phyloP scores from a whole-genome alignment of 345 rosid genomes.

The Rubroshorea leprosula region DNA sequence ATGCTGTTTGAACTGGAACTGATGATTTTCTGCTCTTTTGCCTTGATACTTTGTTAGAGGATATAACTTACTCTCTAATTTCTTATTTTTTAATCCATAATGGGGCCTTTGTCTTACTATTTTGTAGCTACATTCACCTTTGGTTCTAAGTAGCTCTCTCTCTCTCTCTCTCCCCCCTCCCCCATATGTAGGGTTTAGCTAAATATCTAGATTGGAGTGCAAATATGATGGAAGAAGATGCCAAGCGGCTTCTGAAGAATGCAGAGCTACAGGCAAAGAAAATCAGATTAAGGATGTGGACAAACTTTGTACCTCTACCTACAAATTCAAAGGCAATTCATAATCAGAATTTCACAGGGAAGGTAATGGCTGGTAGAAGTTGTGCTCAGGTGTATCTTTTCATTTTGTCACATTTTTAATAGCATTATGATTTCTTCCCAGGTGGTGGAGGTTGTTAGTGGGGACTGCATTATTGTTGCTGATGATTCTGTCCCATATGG shows the following conservation, averaged over 20 bases:
- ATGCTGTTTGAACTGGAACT: too few species aligned
- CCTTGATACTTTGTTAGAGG: too few species aligned
- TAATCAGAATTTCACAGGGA: conserved; percentile 86
- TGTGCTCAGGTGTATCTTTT: not conserved
- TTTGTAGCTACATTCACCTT: too few species aligned
- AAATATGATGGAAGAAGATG: conserved; percentile 91
- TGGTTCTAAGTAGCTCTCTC: not conserved
- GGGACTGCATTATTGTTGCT: conserved; percentile 86
- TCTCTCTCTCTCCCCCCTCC: not conserved
- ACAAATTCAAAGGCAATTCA: conserved; percentile 83
- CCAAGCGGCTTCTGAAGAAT: conserved; percentile 61
- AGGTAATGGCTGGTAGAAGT: conserved; percentile 35
- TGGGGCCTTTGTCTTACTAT: too few species aligned
- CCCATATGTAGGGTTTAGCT: conserved; percentile 73
- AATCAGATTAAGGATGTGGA: conserved; percentile 71
- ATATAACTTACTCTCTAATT: too few species aligned
- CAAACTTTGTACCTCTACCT: conserved; percentile 78
- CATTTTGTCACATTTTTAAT: not conserved
- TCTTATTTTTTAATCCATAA: too few species aligned
- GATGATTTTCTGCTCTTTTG: too few species aligned
- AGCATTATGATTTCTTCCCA: conserved; percentile 16
- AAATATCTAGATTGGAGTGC: conserved; percentile 98
- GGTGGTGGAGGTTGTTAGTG: conserved; percentile 98
- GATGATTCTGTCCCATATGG: conserved; percentile 89
- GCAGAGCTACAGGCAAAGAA: conserved; percentile 95